These are phyloP conservation scores for Polyplosphaeria fusca DNA, from an alignment of 495 filamentous ascomycete genomes.

Conservation along the genomic window DNA sequence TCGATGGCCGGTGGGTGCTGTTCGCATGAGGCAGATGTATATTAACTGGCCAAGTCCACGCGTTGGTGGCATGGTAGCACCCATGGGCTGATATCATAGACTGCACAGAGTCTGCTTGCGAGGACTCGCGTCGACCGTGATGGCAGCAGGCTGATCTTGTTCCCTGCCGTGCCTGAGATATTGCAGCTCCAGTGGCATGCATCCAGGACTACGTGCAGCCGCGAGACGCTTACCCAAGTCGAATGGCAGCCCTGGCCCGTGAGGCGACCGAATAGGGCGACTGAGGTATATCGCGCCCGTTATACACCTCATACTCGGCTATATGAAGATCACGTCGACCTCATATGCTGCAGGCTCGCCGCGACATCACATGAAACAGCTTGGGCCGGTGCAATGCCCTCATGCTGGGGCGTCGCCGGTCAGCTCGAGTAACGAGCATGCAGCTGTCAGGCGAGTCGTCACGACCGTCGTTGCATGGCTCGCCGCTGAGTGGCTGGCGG, in stretches of 20 bases:
- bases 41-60: constrained; percentile 22
- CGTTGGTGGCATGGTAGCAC: too few species aligned
- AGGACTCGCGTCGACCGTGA: too few species aligned
- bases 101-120: too few species aligned
- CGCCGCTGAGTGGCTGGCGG: constrained; percentile 24
- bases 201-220: too few species aligned
- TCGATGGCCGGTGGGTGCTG: constrained; percentile 23
- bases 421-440: neutral
- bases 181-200: too few species aligned
- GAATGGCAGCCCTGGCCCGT: neutral
- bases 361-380: constrained; percentile 30
- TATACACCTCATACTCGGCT: constrained; percentile 27
- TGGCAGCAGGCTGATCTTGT: too few species aligned
- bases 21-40: constrained; percentile 15
- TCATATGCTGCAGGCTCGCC: constrained; percentile 2
- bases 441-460: neutral
- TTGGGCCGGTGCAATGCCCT: constrained; percentile 12
- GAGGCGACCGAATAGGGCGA: constrained; percentile 6
- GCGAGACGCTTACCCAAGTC: neutral
- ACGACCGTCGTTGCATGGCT: neutral
- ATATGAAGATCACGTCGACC: constrained; percentile 26
- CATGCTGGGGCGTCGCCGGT: too few species aligned
- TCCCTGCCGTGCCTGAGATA: too few species aligned
- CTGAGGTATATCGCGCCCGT: constrained; percentile 22
- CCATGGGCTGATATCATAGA: too few species aligned